Conservation (phyloP, 148 eudicot genomes). For the Pharnaceum exiguum region DNA sequence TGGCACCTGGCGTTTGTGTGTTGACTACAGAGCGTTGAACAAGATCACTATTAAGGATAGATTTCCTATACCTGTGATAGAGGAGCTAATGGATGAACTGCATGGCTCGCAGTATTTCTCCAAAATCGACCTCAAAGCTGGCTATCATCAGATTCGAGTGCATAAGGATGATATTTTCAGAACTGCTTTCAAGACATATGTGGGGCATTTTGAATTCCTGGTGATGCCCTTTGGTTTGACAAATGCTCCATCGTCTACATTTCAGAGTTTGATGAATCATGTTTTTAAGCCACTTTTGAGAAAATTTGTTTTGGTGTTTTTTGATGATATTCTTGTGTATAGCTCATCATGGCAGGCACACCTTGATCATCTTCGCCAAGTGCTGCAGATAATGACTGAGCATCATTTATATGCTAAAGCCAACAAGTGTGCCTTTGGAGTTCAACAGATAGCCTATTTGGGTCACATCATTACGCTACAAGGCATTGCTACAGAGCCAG, state of each 20-base stretch:
- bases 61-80: background rate
- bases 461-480: background rate
- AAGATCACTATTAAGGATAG: background rate
- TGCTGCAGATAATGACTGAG: background rate
- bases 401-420: background rate
- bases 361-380: background rate
- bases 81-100: background rate
- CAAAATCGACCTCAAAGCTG: background rate
- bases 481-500: background rate
- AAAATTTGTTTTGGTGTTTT: no score
- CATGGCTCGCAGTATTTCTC: background rate
- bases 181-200: background rate
- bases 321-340: no score
- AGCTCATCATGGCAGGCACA: background rate
- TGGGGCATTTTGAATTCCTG: background rate
- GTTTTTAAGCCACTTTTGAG: background rate
- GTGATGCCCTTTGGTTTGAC: slow-evolving; percentile 3
- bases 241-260: background rate
- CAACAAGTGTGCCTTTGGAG: background rate
- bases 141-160: background rate
- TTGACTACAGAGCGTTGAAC: no score
- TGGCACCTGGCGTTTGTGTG: background rate
- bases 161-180: background rate
- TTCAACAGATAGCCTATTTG: background rate
- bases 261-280: background rate